A percentile compares a stretch with the other conserved stretches of the same genome.
Evolutionary conservation across 805 yeast genomes (phyloP).

Genomic region (Dipodascus albidus): DNA sequence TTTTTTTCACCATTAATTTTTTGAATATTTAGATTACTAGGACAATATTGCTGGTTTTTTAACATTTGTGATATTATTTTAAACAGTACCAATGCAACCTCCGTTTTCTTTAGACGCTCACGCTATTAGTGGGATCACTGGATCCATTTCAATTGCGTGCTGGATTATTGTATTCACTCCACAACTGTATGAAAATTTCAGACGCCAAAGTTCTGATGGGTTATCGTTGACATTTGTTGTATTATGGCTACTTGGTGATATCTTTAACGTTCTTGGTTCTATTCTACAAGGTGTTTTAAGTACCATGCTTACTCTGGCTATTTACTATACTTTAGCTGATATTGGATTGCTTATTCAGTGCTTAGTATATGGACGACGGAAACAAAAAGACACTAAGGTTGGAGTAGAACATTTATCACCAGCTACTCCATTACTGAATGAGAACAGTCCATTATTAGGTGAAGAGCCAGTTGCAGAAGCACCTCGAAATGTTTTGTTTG

Average conservation of each 20-base stretch:
- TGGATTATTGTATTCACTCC: conserved; percentile 98
- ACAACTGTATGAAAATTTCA: conserved; percentile 85
- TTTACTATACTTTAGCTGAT: conserved; percentile 89
- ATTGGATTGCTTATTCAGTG: conserved; percentile 76
- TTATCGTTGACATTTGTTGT: conserved; percentile 76
- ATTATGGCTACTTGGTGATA: conserved; percentile 88
- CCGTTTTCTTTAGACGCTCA: conserved; percentile 1
- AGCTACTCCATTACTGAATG: conserved; percentile 68
- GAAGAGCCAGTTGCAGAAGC: conserved; percentile 5
- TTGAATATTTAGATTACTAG: background rate
- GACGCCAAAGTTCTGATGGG: conserved; percentile 80
- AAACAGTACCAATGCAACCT: background rate
- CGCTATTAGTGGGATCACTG: conserved; percentile 2
- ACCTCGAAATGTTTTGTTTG: conserved; percentile 13
- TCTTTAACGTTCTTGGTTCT: conserved; percentile 88
- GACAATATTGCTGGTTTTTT: too few relatives aligned
- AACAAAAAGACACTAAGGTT: conserved; percentile 27
- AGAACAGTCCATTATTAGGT: conserved; percentile 8
- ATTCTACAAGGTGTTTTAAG: conserved; percentile 82
- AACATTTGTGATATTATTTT: too few relatives aligned
- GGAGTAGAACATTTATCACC: conserved; percentile 79
- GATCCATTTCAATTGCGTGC: conserved; percentile 84
- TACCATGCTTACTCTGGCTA: conserved; percentile 80
- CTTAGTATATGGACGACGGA: conserved; percentile 58
- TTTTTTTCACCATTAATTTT: background rate